Base-by-base conservation (phyloP, 352 stramenopile species). In the Aphanomyces invadans region DNA sequence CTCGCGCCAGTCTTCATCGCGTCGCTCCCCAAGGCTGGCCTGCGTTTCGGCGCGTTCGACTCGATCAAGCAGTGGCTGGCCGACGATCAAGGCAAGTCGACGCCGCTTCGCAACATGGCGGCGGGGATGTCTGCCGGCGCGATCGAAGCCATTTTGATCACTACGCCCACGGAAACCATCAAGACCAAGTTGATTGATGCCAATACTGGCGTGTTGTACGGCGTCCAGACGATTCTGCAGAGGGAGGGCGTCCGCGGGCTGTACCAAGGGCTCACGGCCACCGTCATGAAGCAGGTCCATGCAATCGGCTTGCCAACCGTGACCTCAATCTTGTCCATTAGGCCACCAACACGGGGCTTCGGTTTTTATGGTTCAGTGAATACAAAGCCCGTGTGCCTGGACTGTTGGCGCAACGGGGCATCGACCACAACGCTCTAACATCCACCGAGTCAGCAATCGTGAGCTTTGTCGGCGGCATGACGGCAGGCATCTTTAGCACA, bases 131-230 rank as follows among this genome's bases (percentile, higher is more conserved):
- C 83, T 12, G 96, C 96, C 3, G 96, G 96, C 23, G 87, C 97
- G 4, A 79, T 96, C 51, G 87, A 95, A 69, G 85, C 90, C 54
- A 83, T 94, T n/a, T 70, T 98, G 42, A 90, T 95, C 62, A 97
- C 97, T 3, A 98, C 96, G 29, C 96, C 96, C 65, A 97, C 89
- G 74, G 90, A 99, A 70, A 99, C 96, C 23, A 77, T 99, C 5
- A 99, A 98, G 70, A 99, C 96, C 28, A 98, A 98, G 75, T 89
- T 97, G 29, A 99, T 99, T 72, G 92, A 97, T 72, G 78, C 95
- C 4, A 98, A 99, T 68, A 82, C 85, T n/a, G 81, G 89, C 5
- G 88, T 98, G 74, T 75, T 95, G 63, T 65, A 83, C 65, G 92
- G 92, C 53, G 91, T 96, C 17, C 89, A 92, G 69, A 87, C 93